phyloP scores from a whole-genome alignment of 2,329 filamentous ascomycete genomes.

The Ceratocystis albifundus region DNA sequence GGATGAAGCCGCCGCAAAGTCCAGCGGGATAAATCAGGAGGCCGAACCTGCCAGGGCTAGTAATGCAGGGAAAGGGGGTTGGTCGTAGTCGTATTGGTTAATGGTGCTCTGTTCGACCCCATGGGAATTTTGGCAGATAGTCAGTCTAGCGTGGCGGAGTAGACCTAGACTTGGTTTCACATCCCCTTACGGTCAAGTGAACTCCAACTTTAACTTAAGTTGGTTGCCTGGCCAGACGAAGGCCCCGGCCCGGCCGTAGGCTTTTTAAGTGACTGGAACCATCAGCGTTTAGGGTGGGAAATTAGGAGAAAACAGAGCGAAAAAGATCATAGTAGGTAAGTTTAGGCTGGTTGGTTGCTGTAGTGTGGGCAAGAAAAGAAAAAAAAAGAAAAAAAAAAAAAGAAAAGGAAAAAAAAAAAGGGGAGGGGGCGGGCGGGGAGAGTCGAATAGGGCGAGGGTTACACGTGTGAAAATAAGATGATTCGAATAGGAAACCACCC shows the following conservation, averaged over 20 bases:
- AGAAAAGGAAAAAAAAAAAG: too few species aligned
- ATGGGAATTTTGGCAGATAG: neutral
- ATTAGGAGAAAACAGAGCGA: neutral
- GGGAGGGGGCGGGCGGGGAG: too few species aligned
- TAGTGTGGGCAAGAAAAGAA: neutral
- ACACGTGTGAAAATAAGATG: neutral
- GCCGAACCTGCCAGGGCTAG: neutral
- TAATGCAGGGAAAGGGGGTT: constrained; percentile 8
- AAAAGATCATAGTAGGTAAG: neutral
- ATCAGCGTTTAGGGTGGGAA: neutral
- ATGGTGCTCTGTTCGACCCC: neutral
- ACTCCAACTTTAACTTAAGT: neutral
- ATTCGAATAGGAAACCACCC: neutral
- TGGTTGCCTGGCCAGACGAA: neutral
- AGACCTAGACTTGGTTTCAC: neutral
- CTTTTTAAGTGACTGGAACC: neutral
- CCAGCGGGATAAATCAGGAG: neutral
- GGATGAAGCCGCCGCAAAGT: neutral
- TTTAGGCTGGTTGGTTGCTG: neutral
- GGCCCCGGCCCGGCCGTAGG: neutral
- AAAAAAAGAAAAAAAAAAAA: neutral
- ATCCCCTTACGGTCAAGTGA: neutral
- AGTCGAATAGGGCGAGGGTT: neutral
- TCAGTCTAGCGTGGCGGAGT: constrained; percentile 3
- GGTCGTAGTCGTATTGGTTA: neutral